phyloP scores from a whole-genome alignment of 257 asterid species.

The Solanum tarapatanum region DNA sequence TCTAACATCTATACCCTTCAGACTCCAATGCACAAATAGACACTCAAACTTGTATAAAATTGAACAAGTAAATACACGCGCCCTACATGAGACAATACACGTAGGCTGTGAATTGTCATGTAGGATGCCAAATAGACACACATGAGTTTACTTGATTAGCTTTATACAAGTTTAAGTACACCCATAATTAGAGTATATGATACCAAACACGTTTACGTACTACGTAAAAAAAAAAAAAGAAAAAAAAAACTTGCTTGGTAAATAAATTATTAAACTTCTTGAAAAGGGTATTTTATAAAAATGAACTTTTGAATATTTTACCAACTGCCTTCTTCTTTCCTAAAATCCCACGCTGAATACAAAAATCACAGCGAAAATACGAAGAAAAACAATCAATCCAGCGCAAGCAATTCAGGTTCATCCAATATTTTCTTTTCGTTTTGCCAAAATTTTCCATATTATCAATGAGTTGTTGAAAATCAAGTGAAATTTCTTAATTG shows the following conservation, averaged over 20 bases:
- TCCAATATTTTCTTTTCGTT: background rate
- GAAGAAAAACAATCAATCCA: background rate
- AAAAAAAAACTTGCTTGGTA: no score
- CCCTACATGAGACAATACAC: no score
- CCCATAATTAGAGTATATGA: no score
- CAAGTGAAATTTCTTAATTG: background rate
- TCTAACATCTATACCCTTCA: no score
- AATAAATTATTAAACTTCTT: background rate
- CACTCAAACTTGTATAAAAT: no score
- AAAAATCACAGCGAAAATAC: background rate
- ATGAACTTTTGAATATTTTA: background rate
- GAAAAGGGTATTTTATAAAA: background rate
- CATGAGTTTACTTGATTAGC: fast-evolving
- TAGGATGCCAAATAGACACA: no score
- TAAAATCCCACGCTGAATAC: background rate
- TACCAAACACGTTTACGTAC: no score
- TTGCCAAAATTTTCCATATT: background rate
- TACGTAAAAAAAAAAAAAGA: no score
- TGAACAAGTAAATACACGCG: no score
- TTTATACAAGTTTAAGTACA: no score
- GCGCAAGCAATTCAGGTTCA: background rate
- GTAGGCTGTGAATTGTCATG: no score
- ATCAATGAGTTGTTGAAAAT: background rate
- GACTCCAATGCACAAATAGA: no score
- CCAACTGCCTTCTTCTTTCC: background rate